Evolutionary conservation across 192 early-diverging fungal species (phyloP), one percentile per base, ranked within the genome.

Genomic region (Obelidium mucronatum): DNA sequence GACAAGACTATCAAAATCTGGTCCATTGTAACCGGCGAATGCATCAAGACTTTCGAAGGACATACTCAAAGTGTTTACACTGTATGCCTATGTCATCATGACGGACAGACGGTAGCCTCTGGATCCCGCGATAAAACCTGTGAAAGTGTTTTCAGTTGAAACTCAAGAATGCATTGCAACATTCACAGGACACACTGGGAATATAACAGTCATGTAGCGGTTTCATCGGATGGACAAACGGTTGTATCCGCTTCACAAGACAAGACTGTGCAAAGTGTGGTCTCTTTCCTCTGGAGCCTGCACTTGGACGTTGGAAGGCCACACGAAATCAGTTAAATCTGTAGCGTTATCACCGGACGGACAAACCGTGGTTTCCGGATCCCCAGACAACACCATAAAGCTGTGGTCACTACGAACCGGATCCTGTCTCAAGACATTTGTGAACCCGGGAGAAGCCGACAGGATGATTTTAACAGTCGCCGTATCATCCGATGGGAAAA

Each of bases 1-100:
- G 75, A 78, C 39, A 70, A 53, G 44, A 64, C 68, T 15, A 36
- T 70, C 33, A 75, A 67, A 42, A 24, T 79, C 3, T 79, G 78
- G 78, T 55, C 66, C 59, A n/a, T 58, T 39, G 56, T 17, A n/a
- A 75, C 71, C 5, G 78, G 71, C 2, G 61, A 44, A 39, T 26
- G 33, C 4, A 48, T 74, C 4, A 5, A 72, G 28, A 78, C 70
- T 40, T 33, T 78, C n/a, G 35, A 51, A 15, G 77, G 77, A 6
- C 77, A 78, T 56, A 55, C 58, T 35, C 59, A 75, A 19, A 19
- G 11, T 35, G 77, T 78, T 8, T 75, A 34, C 33, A n/a, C 39
- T 31, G 77, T 78, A 30, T 19, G 11, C 4, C 8, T 78, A 3
- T 71, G 53, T 5, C 55, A 34, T 36, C 67, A 78, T 60, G 67